Evolutionary conservation across 2,329 filamentous ascomycete genomes (phyloP).

Genomic region (Pseudocercospora fijiensis): DNA sequence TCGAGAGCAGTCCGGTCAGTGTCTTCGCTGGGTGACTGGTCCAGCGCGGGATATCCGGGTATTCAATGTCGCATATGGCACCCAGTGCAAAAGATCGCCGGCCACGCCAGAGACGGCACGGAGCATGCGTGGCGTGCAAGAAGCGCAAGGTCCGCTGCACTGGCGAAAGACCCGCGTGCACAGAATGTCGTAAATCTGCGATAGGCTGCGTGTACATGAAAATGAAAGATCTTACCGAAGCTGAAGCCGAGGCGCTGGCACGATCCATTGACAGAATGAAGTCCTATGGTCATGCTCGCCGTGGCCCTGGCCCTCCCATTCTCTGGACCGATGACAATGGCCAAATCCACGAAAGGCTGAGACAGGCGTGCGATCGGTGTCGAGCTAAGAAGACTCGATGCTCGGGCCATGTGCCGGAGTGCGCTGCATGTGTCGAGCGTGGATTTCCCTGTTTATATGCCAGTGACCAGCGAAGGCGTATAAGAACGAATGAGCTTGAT

Average conservation of each 20-base stretch:
- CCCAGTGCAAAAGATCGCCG: not conserved
- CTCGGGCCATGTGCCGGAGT: not conserved
- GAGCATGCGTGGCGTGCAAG: not conserved
- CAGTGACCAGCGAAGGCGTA: not conserved
- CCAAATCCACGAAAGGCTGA: not conserved
- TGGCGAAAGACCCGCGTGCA: not conserved
- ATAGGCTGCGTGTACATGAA: not conserved
- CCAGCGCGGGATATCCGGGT: not conserved
- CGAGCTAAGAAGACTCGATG: not conserved
- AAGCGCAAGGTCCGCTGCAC: not conserved
- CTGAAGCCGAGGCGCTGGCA: not conserved
- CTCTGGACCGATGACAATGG: not conserved
- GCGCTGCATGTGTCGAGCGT: not conserved
- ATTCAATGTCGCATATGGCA: not conserved
- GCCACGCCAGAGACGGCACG: not conserved
- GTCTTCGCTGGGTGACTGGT: not conserved
- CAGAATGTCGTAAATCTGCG: not conserved
- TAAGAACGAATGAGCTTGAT: not conserved
- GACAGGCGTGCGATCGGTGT: not conserved
- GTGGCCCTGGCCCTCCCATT: not conserved
- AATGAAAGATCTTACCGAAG: not conserved
- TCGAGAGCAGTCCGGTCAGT: too few species aligned
- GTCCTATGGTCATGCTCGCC: not conserved
- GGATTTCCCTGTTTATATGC: not conserved
- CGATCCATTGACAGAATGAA: not conserved